These are phyloP conservation scores for Coemansia sp. DNA, from an alignment of 192 early-diverging fungal species.

Conservation along the genomic window DNA sequence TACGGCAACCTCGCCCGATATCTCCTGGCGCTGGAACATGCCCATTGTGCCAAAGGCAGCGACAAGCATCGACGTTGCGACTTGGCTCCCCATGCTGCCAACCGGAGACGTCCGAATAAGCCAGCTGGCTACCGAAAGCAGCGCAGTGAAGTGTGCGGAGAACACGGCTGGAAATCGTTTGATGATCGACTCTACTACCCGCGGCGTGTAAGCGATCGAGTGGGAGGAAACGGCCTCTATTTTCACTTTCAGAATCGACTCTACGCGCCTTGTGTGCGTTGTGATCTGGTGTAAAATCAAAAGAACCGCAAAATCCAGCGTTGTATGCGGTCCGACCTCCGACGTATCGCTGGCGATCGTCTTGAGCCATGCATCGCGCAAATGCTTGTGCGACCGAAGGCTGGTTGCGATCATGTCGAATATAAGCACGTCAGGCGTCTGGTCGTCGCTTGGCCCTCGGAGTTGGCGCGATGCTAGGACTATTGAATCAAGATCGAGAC, in stretches of 20 bases:
- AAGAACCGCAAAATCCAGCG: slow-evolving; percentile 50
- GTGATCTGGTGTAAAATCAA: slow-evolving; percentile 43
- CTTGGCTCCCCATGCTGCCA: slow-evolving; percentile 48
- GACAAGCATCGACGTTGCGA: slow-evolving; percentile 22
- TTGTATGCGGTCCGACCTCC: slow-evolving; percentile 43
- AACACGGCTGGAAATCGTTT: slow-evolving; percentile 29
- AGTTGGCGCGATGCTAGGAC: slow-evolving; percentile 28
- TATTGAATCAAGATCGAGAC: slow-evolving; percentile 67
- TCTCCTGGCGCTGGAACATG: slow-evolving; percentile 74
- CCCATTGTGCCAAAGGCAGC: slow-evolving; percentile 52
- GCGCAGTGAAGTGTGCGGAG: slow-evolving; percentile 34
- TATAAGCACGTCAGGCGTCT: slow-evolving; percentile 44
- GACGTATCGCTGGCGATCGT: slow-evolving; percentile 52
- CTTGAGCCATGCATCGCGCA: slow-evolving; percentile 70
- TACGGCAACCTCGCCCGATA: slow-evolving; percentile 70
- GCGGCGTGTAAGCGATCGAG: slow-evolving; percentile 29
- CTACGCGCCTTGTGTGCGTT: slow-evolving; percentile 37
- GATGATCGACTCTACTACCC: slow-evolving; percentile 15
- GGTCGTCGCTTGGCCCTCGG: slow-evolving; percentile 3
- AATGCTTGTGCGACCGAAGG: slow-evolving; percentile 65
- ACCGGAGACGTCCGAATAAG: slow-evolving; percentile 54
- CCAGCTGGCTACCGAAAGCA: slow-evolving; percentile 62
- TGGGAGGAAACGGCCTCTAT: slow-evolving; percentile 22
- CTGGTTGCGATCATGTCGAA: slow-evolving; percentile 66
- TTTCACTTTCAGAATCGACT: slow-evolving; percentile 21